Evolutionary conservation across 2,329 filamentous ascomycete species (phyloP), one percentile per base, ranked within the genome.

Genomic region (Emydomyces testavorans): DNA sequence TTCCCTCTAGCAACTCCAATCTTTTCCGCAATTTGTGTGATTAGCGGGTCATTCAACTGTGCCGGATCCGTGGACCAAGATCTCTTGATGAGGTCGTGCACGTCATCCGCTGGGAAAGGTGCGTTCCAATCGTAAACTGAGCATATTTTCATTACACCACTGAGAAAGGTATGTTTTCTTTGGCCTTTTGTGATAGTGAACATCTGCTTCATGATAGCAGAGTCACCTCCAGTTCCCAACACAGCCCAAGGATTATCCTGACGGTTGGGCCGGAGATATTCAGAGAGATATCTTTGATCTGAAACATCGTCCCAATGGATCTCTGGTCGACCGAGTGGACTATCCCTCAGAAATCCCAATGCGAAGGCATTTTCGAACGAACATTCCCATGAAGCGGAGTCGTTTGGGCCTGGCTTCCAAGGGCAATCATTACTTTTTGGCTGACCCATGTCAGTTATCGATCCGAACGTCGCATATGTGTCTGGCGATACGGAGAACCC

Each of bases 401-500:
- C 46, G 23, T 52, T 39, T 20, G 2, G 11, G 15, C 24, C 20
- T 15, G 28, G 18, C 13, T 32, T 36, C 50, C 50, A 52, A 28
- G 50, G 50, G 18, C 50, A 52, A 16, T 36, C 26, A 15, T 46
- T 46, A 7, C 13, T n/a, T 20, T 42, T 48, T 10, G 16, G 7
- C 6, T 6, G 2, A 26, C 43, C 37, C 29, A 16, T 18, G 16
- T 34, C 24, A n/a, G 24, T 8, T 24, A 23, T 21, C 7, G 21
- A n/a, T 35, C 34, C 46, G n/a, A 44, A 37, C 4, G 50, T 52
- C 13, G 43, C 26, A 16, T 46, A 49, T 3, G 50, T 49, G 35
- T 52, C 50, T 2, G 46, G 46, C 3, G 50, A 52, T 18, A 52
- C 50, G 4, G 50, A 52, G n/a, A 52, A 42, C 6, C 50, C 50